phyloP scores from a whole-genome alignment of 1,284 basidiomycete species.

The Stygiomarasmius scandens region DNA sequence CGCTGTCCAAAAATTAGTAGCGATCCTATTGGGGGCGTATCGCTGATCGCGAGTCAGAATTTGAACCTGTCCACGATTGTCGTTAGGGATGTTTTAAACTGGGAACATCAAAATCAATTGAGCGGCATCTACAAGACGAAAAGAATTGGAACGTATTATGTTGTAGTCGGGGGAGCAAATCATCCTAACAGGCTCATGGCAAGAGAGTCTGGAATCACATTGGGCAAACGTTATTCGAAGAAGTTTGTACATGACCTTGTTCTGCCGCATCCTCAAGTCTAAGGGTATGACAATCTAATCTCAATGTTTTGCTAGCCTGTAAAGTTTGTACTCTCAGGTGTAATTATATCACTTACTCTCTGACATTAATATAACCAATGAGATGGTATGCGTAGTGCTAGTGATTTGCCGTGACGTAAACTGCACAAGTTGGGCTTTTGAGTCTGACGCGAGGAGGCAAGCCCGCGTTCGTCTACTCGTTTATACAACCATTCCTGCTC shows the following conservation, averaged over 20 bases:
- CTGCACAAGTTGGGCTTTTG: too few relatives aligned
- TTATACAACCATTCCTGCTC: too few relatives aligned
- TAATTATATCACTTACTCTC: too few relatives aligned
- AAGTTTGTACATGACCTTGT: neutral
- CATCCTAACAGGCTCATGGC: neutral
- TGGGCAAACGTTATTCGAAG: neutral
- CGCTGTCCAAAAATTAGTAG: constrained; percentile 16
- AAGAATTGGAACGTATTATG: constrained; percentile 12
- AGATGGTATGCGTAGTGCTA: too few relatives aligned
- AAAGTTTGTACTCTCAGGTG: too few relatives aligned
- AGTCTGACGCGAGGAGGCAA: too few relatives aligned
- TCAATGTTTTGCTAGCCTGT: neutral
- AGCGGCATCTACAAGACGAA: constrained; percentile 17
- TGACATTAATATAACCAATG: too few relatives aligned
- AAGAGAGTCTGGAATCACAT: neutral
- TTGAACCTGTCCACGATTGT: constrained; percentile 17
- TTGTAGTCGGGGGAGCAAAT: neutral
- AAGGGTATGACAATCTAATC: too few relatives aligned
- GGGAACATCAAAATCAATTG: constrained; percentile 24
- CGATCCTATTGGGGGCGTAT: constrained; percentile 11
- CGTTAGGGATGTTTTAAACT: constrained; percentile 21
- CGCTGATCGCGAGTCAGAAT: constrained; percentile 16
- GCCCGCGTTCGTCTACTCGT: too few relatives aligned
- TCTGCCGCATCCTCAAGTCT: too few relatives aligned
- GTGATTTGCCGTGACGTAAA: too few relatives aligned